Percentiles rank a stretch among this genome's conserved stretches.
Evolutionary conservation across 2,329 filamentous ascomycete genomes (phyloP).

Genomic region (Ilyonectria mors-panacis): DNA sequence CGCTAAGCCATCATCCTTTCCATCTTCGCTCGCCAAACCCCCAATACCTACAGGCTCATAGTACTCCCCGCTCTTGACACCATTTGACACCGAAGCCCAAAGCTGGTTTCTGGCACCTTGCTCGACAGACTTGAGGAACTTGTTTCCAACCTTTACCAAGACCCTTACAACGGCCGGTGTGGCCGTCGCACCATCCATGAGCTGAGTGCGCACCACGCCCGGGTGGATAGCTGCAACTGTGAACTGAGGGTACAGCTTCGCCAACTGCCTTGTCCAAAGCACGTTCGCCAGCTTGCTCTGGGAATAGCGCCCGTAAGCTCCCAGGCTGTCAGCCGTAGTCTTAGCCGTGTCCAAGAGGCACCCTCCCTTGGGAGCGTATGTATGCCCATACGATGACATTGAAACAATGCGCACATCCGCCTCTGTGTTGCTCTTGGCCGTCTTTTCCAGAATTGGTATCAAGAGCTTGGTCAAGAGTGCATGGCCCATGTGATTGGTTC

Average conservation of each 20-base stretch:
- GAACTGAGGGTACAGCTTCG: slow-evolving; percentile 30
- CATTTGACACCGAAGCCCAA: slow-evolving; percentile 57
- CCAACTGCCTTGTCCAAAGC: slow-evolving; percentile 27
- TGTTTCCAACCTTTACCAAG: slow-evolving; percentile 32
- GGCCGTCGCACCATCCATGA: slow-evolving; percentile 32
- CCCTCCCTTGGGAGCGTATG: slow-evolving; percentile 39
- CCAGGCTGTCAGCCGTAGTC: slow-evolving; percentile 24
- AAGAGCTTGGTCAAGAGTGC: slow-evolving; percentile 60
- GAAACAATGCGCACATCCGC: slow-evolving; percentile 51
- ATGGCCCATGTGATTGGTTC: slow-evolving; percentile 65
- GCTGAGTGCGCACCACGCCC: slow-evolving; percentile 28
- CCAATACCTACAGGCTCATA: slow-evolving; percentile 52
- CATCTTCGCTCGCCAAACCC: slow-evolving; percentile 38
- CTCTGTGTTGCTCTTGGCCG: slow-evolving; percentile 35
- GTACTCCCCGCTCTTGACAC: slow-evolving; percentile 52
- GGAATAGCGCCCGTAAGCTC: slow-evolving; percentile 26
- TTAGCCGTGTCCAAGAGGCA: slow-evolving; percentile 51
- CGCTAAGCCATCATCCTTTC: slow-evolving; percentile 47
- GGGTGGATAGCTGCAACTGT: slow-evolving; percentile 29
- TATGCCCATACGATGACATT: slow-evolving; percentile 47
- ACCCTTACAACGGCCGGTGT: slow-evolving; percentile 22
- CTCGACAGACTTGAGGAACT: slow-evolving; percentile 44
- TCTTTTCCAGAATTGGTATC: slow-evolving; percentile 48
- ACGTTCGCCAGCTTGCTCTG: slow-evolving; percentile 35
- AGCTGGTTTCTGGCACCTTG: slow-evolving; percentile 59